Evolutionary conservation across 2,329 filamentous ascomycete genomes (phyloP), one percentile per base, ranked within the genome.

Genomic region (Apiospora aurea): DNA sequence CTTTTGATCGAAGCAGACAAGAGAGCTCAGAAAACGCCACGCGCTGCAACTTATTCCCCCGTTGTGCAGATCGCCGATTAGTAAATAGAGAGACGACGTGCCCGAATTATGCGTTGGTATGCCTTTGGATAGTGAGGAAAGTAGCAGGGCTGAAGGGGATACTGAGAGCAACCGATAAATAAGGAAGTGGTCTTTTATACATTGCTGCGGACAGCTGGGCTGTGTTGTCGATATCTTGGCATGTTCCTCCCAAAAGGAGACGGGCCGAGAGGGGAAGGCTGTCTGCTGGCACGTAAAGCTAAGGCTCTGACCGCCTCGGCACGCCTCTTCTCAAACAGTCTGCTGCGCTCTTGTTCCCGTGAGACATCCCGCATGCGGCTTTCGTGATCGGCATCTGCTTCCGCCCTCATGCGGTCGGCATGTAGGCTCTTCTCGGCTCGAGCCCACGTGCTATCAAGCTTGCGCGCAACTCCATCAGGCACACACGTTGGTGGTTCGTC

Each of bases 401-500:
- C 83, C 16, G 81, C 78, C 70, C 84, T 79, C 72, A 81, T 83
- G 44, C 79, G 81, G 70, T 83, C 81, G 21, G 83, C 81, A n/a
- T 81, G 80, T 38, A 87, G 81, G 44, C 83, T 84, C 69, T 78
- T 83, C 75, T 89, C 84, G 2, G 85, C 83, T 66, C 79, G 83
- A 34, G 80, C 78, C 77, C 85, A 89, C 4, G 85, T 82, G 34
- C 81, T 80, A 75, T 90, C 88, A 5, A 90, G 83, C 70, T 80
- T 83, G 44, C 80, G 79, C 2, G 87, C 86, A 2, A 83, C 74
- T 0, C 78, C 70, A 1, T 83, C 77, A 21, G 83, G 71, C 1
- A 85, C 85, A 8, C 75, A 86, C 71, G 70, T 81, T 75, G 79
- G 75, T 68, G 75, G 80, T 44, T 85, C 83, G 51, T 79, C 76